These are phyloP conservation scores for Trametes maxima DNA, from an alignment of 768 basidiomycete species.

Conservation along the genomic window DNA sequence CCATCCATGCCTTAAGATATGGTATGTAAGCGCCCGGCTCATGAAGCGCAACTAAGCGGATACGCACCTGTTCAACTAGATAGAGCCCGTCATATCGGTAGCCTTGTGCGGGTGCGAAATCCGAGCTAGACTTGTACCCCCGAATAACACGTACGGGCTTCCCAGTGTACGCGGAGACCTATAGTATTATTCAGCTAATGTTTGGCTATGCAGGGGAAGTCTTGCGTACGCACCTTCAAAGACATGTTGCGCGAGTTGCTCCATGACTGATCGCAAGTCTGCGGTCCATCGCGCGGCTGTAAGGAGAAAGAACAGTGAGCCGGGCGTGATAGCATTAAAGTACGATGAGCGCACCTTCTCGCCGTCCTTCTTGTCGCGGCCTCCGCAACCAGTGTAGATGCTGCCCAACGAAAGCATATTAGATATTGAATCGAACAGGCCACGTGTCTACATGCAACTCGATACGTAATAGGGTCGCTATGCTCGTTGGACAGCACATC, in stretches of 20 bases:
- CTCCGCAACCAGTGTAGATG: conserved; percentile 26
- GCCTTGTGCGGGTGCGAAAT: conserved; percentile 21
- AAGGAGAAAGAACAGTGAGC: background rate
- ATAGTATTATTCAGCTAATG: background rate
- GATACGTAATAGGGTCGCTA: background rate
- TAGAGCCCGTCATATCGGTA: conserved; percentile 30
- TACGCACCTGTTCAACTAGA: conserved; percentile 16
- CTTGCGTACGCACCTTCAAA: conserved; percentile 7
- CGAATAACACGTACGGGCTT: conserved; percentile 27
- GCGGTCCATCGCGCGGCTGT: conserved; percentile 22
- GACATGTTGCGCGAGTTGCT: conserved; percentile 19
- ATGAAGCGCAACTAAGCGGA: no score
- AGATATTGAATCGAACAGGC: background rate
- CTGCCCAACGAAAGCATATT: background rate
- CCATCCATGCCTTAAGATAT: conserved; percentile 23
- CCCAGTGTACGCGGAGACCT: conserved; percentile 21
- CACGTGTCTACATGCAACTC: background rate
- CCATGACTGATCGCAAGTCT: conserved; percentile 23
- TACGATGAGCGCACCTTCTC: conserved; percentile 6
- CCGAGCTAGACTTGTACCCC: conserved; percentile 18
- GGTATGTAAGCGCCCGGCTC: background rate
- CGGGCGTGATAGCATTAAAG: background rate
- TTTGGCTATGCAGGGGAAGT: background rate
- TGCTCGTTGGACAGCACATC: background rate
- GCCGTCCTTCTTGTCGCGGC: conserved; percentile 14